Base-by-base conservation (phyloP, 768 basidiomycete genomes). In the Tylopilus plumbeoviolaceoides region DNA sequence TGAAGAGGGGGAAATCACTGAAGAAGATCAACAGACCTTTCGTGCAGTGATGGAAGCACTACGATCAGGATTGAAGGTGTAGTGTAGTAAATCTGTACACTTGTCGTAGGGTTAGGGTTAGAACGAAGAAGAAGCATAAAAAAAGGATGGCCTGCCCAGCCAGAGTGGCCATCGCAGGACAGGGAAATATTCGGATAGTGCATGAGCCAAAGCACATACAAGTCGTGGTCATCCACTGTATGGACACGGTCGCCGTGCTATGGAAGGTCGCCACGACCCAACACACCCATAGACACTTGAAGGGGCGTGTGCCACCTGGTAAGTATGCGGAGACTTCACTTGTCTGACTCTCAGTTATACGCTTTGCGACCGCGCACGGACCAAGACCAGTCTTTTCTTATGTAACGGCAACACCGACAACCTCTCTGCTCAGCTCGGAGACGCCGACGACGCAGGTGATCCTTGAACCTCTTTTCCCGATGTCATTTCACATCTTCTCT, bases 181-280 rank as follows among this genome's bases (percentile, higher is more conserved):
- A 71, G 84, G 83, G 76, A 86, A 86, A 86, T 85, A 85, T 85
- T 84, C 60, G 75, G 83, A 85, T 81, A 78, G 78, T 86, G 83
- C 84, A 83, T 84, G 80, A 76, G 75, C 83, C 82, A 74, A 79
- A 80, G 80, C 79, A 68, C 69, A 76, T 72, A 77, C 77, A 78
- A 78, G 72, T 70, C 70, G 61, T 51, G 50, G 38, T 61, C 48
- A 63, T 70, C 73, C 75, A 72, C 72, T 76, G 75, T 56, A n/a
- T 55, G 77, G 76, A 77, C 75, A 77, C 41, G 73, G 77, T 77
- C 77, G 77, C 77, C 77, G 77, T 78, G 76, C 77, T 75, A 76
- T 78, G 76, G 59, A 72, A 75, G 70, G 63, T 73, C 69, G 75
- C 76, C 67, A 74, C 69, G 58, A 73, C 78, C 82, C 79, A n/a